These are phyloP conservation scores for Pulveroboletus sp. DNA, from an alignment of 768 basidiomycete genomes.

Conservation along the genomic window DNA sequence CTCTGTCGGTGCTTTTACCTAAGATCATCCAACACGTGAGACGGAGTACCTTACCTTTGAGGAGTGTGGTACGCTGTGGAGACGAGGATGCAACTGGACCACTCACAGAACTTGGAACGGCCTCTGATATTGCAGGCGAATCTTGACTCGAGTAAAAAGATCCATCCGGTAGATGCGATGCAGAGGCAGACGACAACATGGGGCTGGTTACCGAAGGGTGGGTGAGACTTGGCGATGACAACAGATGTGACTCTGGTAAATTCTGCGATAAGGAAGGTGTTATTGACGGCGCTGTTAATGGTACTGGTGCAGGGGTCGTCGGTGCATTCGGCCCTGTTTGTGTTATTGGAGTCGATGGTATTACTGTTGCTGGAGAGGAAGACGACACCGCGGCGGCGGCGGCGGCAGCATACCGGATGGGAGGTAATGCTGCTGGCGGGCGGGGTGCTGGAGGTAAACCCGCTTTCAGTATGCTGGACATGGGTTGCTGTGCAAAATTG, in stretches of 20 bases:
- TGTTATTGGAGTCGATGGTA: slow-evolving; percentile 33
- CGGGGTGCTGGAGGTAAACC: slow-evolving; percentile 59
- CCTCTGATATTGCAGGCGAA: slow-evolving; percentile 74
- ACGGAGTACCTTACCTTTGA: slow-evolving; percentile 45
- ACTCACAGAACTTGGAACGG: slow-evolving; percentile 42
- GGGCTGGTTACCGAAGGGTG: slow-evolving; percentile 82
- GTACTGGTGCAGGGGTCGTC: slow-evolving; percentile 35
- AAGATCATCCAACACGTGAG: slow-evolving; percentile 15
- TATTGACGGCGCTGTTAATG: slow-evolving; percentile 39
- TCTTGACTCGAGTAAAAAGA: slow-evolving; percentile 71
- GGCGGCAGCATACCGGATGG: slow-evolving; percentile 89
- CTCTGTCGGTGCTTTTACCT: slow-evolving; percentile 35
- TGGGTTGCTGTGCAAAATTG: slow-evolving; percentile 79
- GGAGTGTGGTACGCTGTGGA: slow-evolving; percentile 47
- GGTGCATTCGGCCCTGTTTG: slow-evolving; percentile 34
- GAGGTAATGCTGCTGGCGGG: slow-evolving; percentile 57
- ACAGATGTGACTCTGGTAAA: slow-evolving; percentile 34
- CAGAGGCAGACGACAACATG: slow-evolving; percentile 70
- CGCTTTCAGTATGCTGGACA: slow-evolving; percentile 72
- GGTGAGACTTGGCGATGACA: slow-evolving; percentile 82
- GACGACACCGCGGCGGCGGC: slow-evolving; percentile 54
- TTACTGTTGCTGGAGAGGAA: slow-evolving; percentile 19
- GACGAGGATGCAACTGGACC: slow-evolving; percentile 56
- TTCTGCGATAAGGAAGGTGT: slow-evolving; percentile 32
- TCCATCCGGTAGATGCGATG: slow-evolving; percentile 59